These are phyloP conservation scores for Chytriomyces confervae DNA, from an alignment of 192 early-diverging fungal species.

Conservation along the genomic window DNA sequence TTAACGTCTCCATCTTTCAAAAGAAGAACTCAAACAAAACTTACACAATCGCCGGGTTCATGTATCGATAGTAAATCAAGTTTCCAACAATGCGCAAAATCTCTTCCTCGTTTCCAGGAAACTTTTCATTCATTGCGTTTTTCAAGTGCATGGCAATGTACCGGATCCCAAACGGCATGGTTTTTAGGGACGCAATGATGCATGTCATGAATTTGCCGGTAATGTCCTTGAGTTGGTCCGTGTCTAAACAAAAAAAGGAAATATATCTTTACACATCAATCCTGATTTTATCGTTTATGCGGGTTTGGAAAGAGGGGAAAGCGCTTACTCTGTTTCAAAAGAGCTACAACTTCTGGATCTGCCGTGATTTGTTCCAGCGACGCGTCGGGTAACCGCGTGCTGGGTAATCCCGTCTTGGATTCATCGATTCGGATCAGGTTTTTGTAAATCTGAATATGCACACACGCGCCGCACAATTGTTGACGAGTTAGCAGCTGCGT, in stretches of 20 bases:
- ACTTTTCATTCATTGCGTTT: slow-evolving; percentile 67
- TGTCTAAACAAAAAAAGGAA: slow-evolving; percentile 25
- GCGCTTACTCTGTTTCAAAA: slow-evolving; percentile 47
- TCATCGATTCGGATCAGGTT: slow-evolving; percentile 89
- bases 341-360: slow-evolving; percentile 71
- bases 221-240: slow-evolving; percentile 77
- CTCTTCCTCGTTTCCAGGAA: slow-evolving; percentile 79
- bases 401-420: slow-evolving; percentile 81
- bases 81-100: slow-evolving; percentile 92
- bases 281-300: not conserved
- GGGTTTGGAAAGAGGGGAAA: slow-evolving; percentile 26
- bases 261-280: not conserved
- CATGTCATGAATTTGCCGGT: slow-evolving; percentile 83
- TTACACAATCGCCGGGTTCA: slow-evolving; percentile 95
- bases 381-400: slow-evolving; percentile 74
- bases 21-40: slow-evolving; percentile 34
- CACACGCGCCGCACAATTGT: not conserved
- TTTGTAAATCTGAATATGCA: slow-evolving; percentile 72
- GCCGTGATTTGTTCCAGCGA: slow-evolving; percentile 79
- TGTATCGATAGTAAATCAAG: slow-evolving; percentile 96
- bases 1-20: slow-evolving; percentile 13
- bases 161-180: slow-evolving; percentile 95
- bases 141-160: slow-evolving; percentile 93
- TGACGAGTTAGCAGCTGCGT: not conserved
- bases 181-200: slow-evolving; percentile 77